Evolutionary conservation across 768 basidiomycete genomes (phyloP), one percentile per base, ranked within the genome.

Genomic region (Hericium erinaceus): DNA sequence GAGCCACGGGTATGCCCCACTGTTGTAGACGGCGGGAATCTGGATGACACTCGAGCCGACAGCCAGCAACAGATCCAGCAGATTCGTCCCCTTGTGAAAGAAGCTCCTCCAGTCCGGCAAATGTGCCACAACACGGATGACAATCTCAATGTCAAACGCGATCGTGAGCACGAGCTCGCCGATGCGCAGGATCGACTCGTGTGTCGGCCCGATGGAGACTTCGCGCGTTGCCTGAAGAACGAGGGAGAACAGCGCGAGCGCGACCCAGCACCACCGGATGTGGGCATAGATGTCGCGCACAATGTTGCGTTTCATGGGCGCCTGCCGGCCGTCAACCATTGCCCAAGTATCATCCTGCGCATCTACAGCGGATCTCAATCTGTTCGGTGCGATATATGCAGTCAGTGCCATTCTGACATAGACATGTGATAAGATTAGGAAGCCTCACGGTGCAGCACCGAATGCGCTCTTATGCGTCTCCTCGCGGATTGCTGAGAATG

Each of bases 381-480:
- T 79, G 58, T 37, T 16, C 11, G 58, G 7, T 33, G 33, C 7
- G 8, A 33, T 33, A 33, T 33, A 22, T 4, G 7, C 4, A 11
- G 46, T 11, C 46, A 8, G 12, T n/a, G 16, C 16, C 20, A n/a
- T 46, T 1, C n/a, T 9, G n/a, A 46, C 44, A 5, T 15, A n/a
- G 13, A n/a, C 7, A 12, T 46, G 15, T 7, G 7, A 33, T n/a
- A 2, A 38, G 9, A 40, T 15, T 60, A 56, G n/a, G n/a, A 33
- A 48, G 8, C 76, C 83, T 52, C 69, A 85, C 84, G 80, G 75
- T 3, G 80, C 83, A 33, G 91, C 91, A 39, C 92, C 93, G 68
- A 98, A 98, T 0, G 95, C 95, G 68, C 90, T 93, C 68, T 87
- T 88, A 68, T 85, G 82, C 2, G 95, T 97, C 65, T 92, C 85